Conservation (phyloP, 2,329 filamentous ascomycete genomes). For the Aspergillus bombycis region DNA sequence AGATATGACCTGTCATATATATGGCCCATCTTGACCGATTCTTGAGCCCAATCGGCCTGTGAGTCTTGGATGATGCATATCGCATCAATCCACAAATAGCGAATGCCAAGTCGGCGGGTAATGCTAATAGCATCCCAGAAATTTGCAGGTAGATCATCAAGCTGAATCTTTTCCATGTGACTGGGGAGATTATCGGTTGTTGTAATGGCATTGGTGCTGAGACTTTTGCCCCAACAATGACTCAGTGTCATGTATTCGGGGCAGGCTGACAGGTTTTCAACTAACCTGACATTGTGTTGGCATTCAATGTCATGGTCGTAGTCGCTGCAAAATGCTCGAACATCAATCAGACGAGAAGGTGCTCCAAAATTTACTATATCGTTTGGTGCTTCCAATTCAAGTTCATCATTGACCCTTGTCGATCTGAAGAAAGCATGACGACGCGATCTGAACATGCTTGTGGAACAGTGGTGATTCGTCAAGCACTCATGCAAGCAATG, state of each 20-base stretch:
- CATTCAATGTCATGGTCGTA: not conserved
- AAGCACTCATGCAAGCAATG: not conserved
- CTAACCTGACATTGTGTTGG: not conserved
- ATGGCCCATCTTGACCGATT: not conserved
- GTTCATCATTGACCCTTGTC: not conserved
- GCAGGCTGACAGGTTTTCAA: not conserved
- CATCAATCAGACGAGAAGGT: not conserved
- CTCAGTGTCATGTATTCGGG: not conserved
- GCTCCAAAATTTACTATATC: not conserved
- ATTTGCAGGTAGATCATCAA: not conserved
- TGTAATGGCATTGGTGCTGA: not conserved
- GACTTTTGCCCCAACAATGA: not conserved
- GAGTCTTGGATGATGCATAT: not conserved
- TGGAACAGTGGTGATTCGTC: not conserved
- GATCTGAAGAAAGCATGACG: not conserved
- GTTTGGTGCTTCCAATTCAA: not conserved
- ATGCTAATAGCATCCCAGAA: not conserved
- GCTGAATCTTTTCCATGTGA: not conserved
- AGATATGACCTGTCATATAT: not conserved
- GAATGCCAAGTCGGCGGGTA: not conserved
- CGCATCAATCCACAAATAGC: not conserved
- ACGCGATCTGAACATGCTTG: not conserved
- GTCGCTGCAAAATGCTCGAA: not conserved
- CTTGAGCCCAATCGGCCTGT: not conserved
- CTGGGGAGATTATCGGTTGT: not conserved